Evolutionary conservation across 345 rosid genomes (phyloP).

Genomic region (Viola odorata): DNA sequence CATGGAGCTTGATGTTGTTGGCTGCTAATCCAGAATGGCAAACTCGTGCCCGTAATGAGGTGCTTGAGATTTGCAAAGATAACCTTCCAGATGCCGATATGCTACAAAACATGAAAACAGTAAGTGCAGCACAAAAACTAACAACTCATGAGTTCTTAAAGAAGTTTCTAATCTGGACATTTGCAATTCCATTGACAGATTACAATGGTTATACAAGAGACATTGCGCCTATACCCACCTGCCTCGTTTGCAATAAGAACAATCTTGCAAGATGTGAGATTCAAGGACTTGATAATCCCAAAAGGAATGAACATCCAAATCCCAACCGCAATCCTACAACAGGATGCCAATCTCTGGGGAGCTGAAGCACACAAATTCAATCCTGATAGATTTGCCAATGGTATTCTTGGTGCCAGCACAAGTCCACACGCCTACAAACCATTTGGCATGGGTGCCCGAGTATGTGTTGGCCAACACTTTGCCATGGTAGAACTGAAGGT

Average conservation of each 20-base stretch:
- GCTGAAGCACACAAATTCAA: slow-evolving; percentile 20
- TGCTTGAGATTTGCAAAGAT: slow-evolving; percentile 13
- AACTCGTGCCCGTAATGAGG: slow-evolving; percentile 16
- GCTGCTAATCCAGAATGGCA: slow-evolving; percentile 32
- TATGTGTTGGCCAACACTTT: slow-evolving; percentile 13
- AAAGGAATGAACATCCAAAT: slow-evolving; percentile 22
- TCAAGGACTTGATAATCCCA: slow-evolving; percentile 18
- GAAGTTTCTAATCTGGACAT: neutral
- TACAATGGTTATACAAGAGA: slow-evolving; percentile 21
- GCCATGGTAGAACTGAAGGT: slow-evolving; percentile 19
- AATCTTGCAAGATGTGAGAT: slow-evolving; percentile 21
- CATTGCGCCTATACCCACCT: slow-evolving; percentile 15
- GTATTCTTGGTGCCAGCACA: slow-evolving; percentile 14
- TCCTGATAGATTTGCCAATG: slow-evolving; percentile 29
- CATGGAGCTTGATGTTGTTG: slow-evolving; percentile 22
- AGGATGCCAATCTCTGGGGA: slow-evolving; percentile 24
- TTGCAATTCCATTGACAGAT: slow-evolving; percentile 8
- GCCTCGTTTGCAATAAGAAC: slow-evolving; percentile 8
- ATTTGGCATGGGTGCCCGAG: slow-evolving; percentile 12
- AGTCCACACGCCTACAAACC: slow-evolving; percentile 13
- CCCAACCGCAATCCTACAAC: slow-evolving; percentile 14
- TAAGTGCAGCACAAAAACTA: slow-evolving; percentile 1
- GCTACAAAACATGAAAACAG: slow-evolving; percentile 30
- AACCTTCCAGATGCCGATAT: slow-evolving; percentile 17
- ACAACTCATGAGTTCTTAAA: neutral